These are phyloP conservation scores for Lactarius indigo DNA, from an alignment of 768 basidiomycete species.

Conservation along the genomic window DNA sequence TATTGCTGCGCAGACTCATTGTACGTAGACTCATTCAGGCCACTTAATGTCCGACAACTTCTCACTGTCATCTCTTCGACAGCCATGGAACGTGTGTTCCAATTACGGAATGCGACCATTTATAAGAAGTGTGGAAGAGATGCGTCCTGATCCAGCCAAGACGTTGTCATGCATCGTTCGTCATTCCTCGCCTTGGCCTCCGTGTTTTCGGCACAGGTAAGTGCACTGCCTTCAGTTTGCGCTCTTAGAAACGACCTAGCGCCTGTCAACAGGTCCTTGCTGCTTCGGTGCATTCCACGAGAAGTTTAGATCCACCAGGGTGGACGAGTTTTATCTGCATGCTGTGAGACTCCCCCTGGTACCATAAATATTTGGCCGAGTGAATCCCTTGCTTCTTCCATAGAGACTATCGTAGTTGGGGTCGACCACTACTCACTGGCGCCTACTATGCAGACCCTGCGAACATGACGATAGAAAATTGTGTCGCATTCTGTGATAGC, in stretches of 20 bases:
- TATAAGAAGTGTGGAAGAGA: background rate
- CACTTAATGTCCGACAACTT: background rate
- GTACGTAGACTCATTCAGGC: background rate
- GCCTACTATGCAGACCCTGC: conserved; percentile 43
- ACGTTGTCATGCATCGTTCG: background rate
- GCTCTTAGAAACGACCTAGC: too few species aligned
- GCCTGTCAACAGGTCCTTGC: background rate
- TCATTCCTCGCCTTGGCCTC: background rate
- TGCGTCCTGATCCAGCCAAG: background rate
- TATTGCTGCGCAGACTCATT: background rate
- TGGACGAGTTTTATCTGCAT: background rate
- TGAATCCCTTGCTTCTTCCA: too few species aligned
- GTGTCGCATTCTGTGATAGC: conserved; percentile 41
- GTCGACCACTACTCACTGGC: conserved; percentile 42
- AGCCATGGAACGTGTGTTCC: background rate
- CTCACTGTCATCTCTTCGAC: background rate
- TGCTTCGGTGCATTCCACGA: background rate
- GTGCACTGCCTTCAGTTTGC: background rate
- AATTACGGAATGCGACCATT: background rate
- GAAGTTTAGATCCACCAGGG: background rate
- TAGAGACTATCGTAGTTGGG: background rate
- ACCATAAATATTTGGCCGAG: too few species aligned
- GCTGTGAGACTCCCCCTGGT: background rate
- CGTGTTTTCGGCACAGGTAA: background rate
- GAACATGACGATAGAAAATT: conserved; percentile 57